Evolutionary conservation across 2,329 filamentous ascomycete genomes (phyloP), one percentile per base, ranked within the genome.

Genomic region (Fusarium virguliforme): DNA sequence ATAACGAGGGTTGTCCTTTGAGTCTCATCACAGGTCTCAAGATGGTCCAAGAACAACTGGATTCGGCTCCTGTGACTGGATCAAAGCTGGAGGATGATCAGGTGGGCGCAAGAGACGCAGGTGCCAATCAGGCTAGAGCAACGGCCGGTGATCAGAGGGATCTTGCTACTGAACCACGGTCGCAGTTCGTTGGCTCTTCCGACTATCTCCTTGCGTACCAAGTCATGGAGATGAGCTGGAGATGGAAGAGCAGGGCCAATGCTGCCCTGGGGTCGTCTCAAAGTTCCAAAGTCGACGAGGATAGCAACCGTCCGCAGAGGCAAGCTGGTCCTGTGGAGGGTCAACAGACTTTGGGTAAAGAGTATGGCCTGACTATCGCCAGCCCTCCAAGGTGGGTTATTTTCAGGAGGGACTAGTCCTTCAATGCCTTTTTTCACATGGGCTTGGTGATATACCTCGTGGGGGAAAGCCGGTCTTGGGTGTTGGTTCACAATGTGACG

Each of bases 151-250:
- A 48, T 3, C 43, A 30, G 28, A 26, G 26, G 26, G 26, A 48
- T 3, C 10, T 2, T 48, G 43, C 1, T 8, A 8, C 5, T 28
- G 9, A 48, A 12, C 4, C 18, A 30, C 15, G 4, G 26, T 18
- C 30, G 8, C 15, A 30, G 15, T 26, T 18, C 26, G 6, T 12
- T 48, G 9, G 26, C 15, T 48, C 43, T 24, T 48, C 43, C 12
- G 43, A 48, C 26, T 26, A 7, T 18, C 43, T 48, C 26, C 43
- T 48, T 48, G 43, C 43, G 26, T 48, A 48, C 15, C 43, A n/a
- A 18, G 28, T 30, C 4, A 12, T 15, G 1, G 10, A 6, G 28
- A 30, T 48, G 26, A 30, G 15, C 9, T 15, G n/a, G 15, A 48
- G n/a, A n/a, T 26, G 15, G 15, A 48, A 18, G n/a, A 30, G 8